These are phyloP conservation scores for Clarireedia hainanense DNA, from an alignment of 2,329 filamentous ascomycete genomes.

Conservation along the genomic window DNA sequence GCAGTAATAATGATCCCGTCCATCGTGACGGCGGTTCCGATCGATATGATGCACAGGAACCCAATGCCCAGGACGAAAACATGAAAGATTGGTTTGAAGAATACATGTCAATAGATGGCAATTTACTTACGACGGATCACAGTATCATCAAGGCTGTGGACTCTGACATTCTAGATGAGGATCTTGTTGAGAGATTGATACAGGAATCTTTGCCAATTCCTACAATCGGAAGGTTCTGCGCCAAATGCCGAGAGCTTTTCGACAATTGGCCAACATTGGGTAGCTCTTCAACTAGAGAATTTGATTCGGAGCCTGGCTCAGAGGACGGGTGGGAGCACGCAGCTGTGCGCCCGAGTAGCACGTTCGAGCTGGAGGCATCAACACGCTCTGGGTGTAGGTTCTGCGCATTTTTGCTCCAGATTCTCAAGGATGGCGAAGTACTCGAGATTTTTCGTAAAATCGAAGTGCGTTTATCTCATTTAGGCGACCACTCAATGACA, in stretches of 20 bases:
- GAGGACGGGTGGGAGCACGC: no score
- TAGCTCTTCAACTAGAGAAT: neutral
- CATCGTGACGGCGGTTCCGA: no score
- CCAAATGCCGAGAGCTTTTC: neutral
- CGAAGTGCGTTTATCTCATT: constrained; percentile 9
- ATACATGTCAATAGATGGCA: no score
- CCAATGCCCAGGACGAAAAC: no score
- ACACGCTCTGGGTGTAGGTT: constrained; percentile 12
- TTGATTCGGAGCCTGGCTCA: neutral
- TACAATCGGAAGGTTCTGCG: neutral
- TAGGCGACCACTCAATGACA: neutral
- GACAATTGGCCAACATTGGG: neutral
- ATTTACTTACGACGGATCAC: no score
- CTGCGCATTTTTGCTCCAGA: constrained; percentile 11
- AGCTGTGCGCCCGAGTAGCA: neutral
- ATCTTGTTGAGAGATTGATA: neutral
- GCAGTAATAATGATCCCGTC: no score
- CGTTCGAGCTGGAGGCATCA: constrained; percentile 10
- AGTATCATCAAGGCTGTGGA: neutral
- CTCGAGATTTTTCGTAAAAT: constrained; percentile 11
- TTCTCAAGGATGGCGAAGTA: constrained; percentile 6
- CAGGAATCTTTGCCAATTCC: neutral
- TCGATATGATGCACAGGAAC: no score
- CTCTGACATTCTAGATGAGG: neutral
- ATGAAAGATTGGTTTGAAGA: no score